These are phyloP conservation scores for Metarhizium robertsii DNA, from an alignment of 2,329 filamentous ascomycete species.

Conservation along the genomic window DNA sequence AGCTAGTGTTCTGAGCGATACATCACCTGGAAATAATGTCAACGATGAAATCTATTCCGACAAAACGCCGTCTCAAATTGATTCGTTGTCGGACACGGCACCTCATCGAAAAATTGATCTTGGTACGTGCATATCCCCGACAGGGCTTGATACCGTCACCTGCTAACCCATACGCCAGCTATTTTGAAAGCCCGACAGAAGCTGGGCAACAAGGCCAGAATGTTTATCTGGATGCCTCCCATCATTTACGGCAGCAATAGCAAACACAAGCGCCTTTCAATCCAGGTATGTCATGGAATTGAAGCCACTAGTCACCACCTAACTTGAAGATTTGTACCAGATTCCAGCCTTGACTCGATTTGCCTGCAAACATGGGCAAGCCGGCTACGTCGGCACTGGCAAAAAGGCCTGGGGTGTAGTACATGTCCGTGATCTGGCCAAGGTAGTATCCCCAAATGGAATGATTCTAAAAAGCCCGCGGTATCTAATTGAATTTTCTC, in stretches of 20 bases:
- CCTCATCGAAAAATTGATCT: slow-evolving; percentile 2
- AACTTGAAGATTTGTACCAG: neutral
- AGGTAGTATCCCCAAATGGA: neutral
- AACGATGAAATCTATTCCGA: neutral
- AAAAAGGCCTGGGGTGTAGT: neutral
- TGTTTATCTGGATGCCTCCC: slow-evolving; percentile 1
- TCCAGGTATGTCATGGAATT: neutral
- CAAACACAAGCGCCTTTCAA: slow-evolving; percentile 1
- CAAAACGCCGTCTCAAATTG: neutral
- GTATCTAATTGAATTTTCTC: neutral
- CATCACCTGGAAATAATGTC: neutral
- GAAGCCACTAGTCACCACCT: too few relatives aligned
- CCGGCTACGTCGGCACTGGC: neutral
- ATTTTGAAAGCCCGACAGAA: neutral
- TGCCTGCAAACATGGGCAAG: neutral
- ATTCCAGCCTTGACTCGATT: neutral
- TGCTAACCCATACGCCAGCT: neutral
- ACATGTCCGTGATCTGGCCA: slow-evolving; percentile 1
- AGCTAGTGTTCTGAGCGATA: neutral
- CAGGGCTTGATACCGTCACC: neutral
- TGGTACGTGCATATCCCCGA: neutral
- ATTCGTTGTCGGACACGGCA: neutral
- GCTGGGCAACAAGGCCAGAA: neutral
- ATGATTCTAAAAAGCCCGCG: neutral
- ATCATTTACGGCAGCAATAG: slow-evolving; percentile 2